phyloP scores from a whole-genome alignment of 768 basidiomycete species.

The Lentinula detonsa region DNA sequence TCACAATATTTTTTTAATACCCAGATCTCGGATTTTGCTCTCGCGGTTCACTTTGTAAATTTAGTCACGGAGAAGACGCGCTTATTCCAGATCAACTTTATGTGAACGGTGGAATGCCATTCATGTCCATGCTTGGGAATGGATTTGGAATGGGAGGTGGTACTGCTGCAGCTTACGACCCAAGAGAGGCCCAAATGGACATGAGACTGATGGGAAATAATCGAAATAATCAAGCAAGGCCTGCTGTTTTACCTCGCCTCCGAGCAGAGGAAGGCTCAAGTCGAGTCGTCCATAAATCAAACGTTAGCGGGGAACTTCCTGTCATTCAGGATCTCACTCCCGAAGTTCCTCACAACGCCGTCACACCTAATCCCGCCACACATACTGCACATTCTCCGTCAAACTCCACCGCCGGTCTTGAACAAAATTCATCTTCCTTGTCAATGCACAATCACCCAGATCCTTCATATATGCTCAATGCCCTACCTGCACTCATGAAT shows the following conservation, averaged over 20 bases:
- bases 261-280: conserved; percentile 44
- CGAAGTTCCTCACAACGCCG: conserved; percentile 28
- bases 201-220: conserved; percentile 51
- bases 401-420: conserved; percentile 2
- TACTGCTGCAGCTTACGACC: conserved; percentile 58
- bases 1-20: conserved; percentile 7
- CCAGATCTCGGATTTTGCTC: conserved; percentile 89
- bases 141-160: conserved; percentile 44
- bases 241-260: conserved; percentile 50
- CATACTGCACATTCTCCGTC: conserved; percentile 15
- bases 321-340: conserved; percentile 84
- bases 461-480: neutral
- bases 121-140: conserved; percentile 63
- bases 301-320: conserved; percentile 66
- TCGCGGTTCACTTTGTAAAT: conserved; percentile 85
- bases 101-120: conserved; percentile 50
- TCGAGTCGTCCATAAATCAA: conserved; percentile 28
- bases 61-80: conserved; percentile 88
- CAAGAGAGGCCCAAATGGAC: conserved; percentile 75
- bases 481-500: conserved; percentile 1
- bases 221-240: conserved; percentile 37
- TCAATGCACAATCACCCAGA: neutral
- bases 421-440: neutral
- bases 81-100: conserved; percentile 69
- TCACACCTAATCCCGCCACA: conserved; percentile 17